Evolutionary conservation across 345 rosid genomes (phyloP).

Genomic region (Sapria himalayana): DNA sequence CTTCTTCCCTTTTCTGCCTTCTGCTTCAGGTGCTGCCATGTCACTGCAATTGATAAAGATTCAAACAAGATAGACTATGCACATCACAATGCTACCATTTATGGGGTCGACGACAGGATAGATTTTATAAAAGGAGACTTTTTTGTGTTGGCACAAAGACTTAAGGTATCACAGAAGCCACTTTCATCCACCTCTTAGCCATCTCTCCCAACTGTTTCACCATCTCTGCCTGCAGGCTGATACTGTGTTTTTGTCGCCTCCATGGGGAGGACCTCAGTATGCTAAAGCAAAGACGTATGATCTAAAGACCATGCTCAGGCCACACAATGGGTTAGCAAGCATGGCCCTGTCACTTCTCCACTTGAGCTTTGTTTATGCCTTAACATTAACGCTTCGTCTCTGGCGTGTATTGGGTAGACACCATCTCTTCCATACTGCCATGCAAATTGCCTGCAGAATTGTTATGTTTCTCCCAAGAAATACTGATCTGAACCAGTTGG

Average conservation of each 20-base stretch:
- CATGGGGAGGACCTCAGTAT: constrained; percentile 97
- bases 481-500: constrained; percentile 58
- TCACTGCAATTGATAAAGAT: constrained; percentile 68
- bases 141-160: constrained; percentile 41
- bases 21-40: constrained; percentile 45
- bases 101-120: constrained; percentile 53
- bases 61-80: constrained; percentile 64
- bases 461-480: constrained; percentile 87
- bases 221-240: constrained; percentile 31
- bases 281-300: constrained; percentile 36
- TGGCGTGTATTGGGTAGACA: constrained; percentile 23
- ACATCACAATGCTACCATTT: constrained; percentile 56
- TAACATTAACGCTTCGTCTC: background rate
- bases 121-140: constrained; percentile 68
- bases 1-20: constrained; percentile 3
- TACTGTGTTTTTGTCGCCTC: constrained; percentile 74
- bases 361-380: background rate
- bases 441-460: constrained; percentile 36
- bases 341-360: constrained; percentile 1
- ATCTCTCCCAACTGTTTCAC: background rate
- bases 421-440: constrained; percentile 40
- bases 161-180: constrained; percentile 29
- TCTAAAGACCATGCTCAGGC: constrained; percentile 70
- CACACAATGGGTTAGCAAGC: constrained; percentile 49
- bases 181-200: background rate